Conservation (phyloP, 345 rosid genomes). For the Salix udensis region DNA sequence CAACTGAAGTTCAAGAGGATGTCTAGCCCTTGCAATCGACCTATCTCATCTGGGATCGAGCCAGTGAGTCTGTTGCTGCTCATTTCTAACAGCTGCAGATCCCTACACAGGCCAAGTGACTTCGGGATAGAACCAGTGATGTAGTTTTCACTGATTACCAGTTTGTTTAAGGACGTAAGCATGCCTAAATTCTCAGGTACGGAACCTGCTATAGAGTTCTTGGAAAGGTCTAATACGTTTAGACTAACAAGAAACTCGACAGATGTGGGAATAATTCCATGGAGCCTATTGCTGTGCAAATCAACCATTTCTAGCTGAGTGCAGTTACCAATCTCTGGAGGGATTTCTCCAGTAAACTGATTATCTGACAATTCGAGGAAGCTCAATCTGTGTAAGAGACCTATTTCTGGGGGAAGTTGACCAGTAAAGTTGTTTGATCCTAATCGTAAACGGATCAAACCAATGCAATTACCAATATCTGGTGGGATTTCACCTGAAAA, state of each 20-base stretch:
- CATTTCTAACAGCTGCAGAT: conserved; percentile 56
- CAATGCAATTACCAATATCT: conserved; percentile 48
- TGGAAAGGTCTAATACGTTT: conserved; percentile 57
- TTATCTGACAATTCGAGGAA: conserved; percentile 64
- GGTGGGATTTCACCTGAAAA: conserved; percentile 56
- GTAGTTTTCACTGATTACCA: conserved; percentile 46
- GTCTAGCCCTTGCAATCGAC: conserved; percentile 52
- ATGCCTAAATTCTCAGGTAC: conserved; percentile 51
- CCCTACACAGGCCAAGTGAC: conserved; percentile 52
- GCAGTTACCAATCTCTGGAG: conserved; percentile 53
- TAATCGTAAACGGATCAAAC: conserved; percentile 54
- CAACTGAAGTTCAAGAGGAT: conserved; percentile 63
- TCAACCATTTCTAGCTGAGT: conserved; percentile 55
- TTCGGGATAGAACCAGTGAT: conserved; percentile 52
- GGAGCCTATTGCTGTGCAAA: conserved; percentile 45
- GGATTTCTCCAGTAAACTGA: conserved; percentile 49
- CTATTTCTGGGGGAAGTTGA: conserved; percentile 47
- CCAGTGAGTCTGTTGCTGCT: conserved; percentile 54
- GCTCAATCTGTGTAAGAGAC: conserved; percentile 40
- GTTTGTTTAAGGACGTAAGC: conserved; percentile 53
- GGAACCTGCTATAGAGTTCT: conserved; percentile 40
- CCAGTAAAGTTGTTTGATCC: conserved; percentile 57
- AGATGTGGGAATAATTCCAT: conserved; percentile 49
- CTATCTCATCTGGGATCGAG: conserved; percentile 51
- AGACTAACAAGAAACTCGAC: conserved; percentile 41